Evolutionary conservation across 2,329 filamentous ascomycete species (phyloP).

Genomic region (Gyromitra esculenta): DNA sequence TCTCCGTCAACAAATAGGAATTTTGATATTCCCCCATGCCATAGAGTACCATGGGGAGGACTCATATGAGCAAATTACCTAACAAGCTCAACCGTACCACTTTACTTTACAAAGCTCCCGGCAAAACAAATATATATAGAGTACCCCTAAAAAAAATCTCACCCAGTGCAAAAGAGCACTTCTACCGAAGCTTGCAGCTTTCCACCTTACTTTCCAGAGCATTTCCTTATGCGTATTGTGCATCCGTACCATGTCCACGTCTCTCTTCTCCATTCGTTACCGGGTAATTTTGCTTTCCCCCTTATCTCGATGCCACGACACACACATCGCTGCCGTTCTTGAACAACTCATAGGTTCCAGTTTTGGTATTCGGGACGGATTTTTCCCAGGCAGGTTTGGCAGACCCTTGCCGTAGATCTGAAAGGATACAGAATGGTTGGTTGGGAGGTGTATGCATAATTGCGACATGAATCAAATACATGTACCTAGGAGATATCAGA

Average conservation of each 20-base stretch:
- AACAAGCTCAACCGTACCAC: background rate
- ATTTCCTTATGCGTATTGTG: conserved; percentile 30
- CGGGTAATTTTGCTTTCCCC: background rate
- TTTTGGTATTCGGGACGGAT: conserved; percentile 1
- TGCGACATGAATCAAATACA: background rate
- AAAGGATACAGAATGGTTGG: background rate
- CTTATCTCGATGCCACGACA: conserved; percentile 13
- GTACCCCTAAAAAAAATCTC: background rate
- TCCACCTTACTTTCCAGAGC: conserved; percentile 2
- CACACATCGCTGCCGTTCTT: background rate
- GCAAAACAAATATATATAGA: background rate
- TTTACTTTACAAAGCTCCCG: background rate
- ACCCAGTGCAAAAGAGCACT: background rate
- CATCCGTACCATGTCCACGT: conserved; percentile 19
- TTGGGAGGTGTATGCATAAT: background rate
- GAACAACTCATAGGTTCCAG: conserved; percentile 27
- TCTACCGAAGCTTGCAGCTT: background rate
- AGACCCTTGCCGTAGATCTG: conserved; percentile 24
- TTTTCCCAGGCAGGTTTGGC: background rate
- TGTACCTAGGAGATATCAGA: background rate
- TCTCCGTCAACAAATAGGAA: conserved; percentile 7
- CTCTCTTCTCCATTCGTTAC: conserved; percentile 16
- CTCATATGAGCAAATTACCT: conserved; percentile 5
- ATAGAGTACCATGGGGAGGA: background rate
- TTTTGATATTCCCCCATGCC: conserved; percentile 8